A percentile compares a stretch with the other conserved stretches of the same genome.
These are phyloP conservation scores for Lycium barbarum DNA, from an alignment of 257 asterid genomes.

Conservation along the genomic window DNA sequence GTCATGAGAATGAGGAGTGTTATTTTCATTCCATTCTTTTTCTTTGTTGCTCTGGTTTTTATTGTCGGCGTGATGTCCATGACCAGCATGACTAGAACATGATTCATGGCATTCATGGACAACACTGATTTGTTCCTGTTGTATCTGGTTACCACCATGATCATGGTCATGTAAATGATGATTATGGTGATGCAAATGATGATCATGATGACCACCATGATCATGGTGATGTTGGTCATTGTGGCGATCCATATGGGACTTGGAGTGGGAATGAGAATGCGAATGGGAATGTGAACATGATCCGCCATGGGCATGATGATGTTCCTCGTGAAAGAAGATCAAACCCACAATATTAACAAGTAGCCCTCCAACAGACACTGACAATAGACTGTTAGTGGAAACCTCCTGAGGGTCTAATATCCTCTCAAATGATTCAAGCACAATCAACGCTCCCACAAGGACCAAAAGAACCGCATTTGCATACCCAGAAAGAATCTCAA, in stretches of 20 bases:
- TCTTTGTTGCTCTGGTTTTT: slow-evolving; percentile 1
- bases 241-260: slow-evolving; percentile 32
- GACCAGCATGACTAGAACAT: slow-evolving; percentile 36
- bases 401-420: slow-evolving; percentile 97
- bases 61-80: slow-evolving; percentile 36
- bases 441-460: slow-evolving; percentile 86
- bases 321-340: slow-evolving; percentile 97
- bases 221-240: background rate
- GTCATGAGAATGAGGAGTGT: slow-evolving; percentile 14
- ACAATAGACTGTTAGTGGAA: slow-evolving; percentile 76
- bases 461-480: slow-evolving; percentile 90
- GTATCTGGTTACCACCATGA: slow-evolving; percentile 36
- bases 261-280: slow-evolving; percentile 49
- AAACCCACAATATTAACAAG: slow-evolving; percentile 87
- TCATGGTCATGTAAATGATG: slow-evolving; percentile 43
- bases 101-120: slow-evolving; percentile 41
- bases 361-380: slow-evolving; percentile 93
- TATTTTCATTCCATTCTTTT: slow-evolving; percentile 1
- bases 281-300: slow-evolving; percentile 76
- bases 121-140: slow-evolving; percentile 37
- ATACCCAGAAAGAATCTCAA: slow-evolving; percentile 95
- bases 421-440: slow-evolving; percentile 88
- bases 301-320: slow-evolving; percentile 98
- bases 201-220: background rate
- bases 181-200: slow-evolving; percentile 41